These are phyloP conservation scores for Gastrodia elata DNA, from an alignment of 106 monocot species.

Conservation along the genomic window DNA sequence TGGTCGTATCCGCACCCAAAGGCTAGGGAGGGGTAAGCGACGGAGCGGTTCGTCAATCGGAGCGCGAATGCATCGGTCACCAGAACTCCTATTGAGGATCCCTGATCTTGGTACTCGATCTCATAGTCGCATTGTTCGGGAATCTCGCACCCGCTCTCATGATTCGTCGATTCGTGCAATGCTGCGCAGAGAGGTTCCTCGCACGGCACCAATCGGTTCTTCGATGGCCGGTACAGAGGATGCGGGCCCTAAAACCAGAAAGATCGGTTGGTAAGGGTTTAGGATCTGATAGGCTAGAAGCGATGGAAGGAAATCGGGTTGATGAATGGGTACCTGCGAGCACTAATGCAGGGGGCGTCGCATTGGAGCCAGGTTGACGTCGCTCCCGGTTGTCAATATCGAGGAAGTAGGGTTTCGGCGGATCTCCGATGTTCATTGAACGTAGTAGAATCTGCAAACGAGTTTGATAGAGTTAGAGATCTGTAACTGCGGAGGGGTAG, in stretches of 20 bases:
- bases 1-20: conserved; percentile 92
- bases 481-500: background rate
- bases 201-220: conserved; percentile 54
- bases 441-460: conserved; percentile 40
- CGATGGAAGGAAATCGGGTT: background rate
- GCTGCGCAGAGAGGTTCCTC: conserved; percentile 44
- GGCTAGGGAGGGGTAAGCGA: conserved; percentile 36
- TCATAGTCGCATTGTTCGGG: conserved; percentile 69
- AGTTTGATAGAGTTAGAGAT: background rate
- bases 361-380: conserved; percentile 95
- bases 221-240: conserved; percentile 53
- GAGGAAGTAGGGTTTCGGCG: conserved; percentile 84
- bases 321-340: conserved; percentile 28
- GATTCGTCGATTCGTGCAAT: conserved; percentile 19
- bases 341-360: conserved; percentile 88
- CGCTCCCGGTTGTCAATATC: conserved; percentile 98
- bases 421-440: conserved; percentile 63
- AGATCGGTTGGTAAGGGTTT: background rate
- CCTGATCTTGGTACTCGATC: conserved; percentile 57
- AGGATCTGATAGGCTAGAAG: background rate
- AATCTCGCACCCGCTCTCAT: conserved; percentile 18
- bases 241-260: conserved; percentile 52
- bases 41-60: conserved; percentile 49
- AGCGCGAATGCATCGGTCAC: conserved; percentile 48
- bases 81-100: conserved; percentile 84